phyloP scores from a whole-genome alignment of 1,284 basidiomycete species.

The Irpex lacteus region DNA sequence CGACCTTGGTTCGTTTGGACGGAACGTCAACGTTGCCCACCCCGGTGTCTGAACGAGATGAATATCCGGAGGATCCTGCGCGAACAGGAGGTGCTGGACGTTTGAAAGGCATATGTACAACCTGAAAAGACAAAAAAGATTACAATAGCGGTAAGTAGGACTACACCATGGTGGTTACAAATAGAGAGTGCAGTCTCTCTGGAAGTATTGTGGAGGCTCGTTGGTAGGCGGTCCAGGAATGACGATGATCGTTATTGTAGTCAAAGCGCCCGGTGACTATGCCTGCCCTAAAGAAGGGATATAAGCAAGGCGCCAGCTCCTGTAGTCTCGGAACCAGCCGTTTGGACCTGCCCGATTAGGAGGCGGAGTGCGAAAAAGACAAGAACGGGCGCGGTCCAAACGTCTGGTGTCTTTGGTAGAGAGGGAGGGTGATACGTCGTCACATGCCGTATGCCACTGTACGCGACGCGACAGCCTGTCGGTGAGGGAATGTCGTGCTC shows the following conservation, averaged over 20 bases:
- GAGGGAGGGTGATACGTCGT: too few relatives aligned
- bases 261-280: neutral
- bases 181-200: too few relatives aligned
- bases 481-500: too few relatives aligned
- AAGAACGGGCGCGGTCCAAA: too few relatives aligned
- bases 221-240: neutral
- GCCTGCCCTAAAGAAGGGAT: neutral
- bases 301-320: neutral
- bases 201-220: too few relatives aligned
- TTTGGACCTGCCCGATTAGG: too few relatives aligned
- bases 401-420: too few relatives aligned
- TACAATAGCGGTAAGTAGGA: neutral
- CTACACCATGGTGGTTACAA: neutral
- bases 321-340: too few relatives aligned
- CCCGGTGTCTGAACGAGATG: slow-evolving; percentile 16
- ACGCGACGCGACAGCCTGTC: too few relatives aligned
- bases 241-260: neutral
- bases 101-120: slow-evolving; percentile 28
- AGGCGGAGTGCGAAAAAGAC: too few relatives aligned
- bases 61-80: slow-evolving; percentile 11
- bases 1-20: slow-evolving; percentile 17
- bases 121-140: neutral
- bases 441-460: too few relatives aligned
- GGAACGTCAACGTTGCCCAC: neutral
- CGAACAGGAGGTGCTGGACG: slow-evolving; percentile 19